Evolutionary conservation across 176 grass and related monocot species (phyloP).

Genomic region (Zizania latifolia): DNA sequence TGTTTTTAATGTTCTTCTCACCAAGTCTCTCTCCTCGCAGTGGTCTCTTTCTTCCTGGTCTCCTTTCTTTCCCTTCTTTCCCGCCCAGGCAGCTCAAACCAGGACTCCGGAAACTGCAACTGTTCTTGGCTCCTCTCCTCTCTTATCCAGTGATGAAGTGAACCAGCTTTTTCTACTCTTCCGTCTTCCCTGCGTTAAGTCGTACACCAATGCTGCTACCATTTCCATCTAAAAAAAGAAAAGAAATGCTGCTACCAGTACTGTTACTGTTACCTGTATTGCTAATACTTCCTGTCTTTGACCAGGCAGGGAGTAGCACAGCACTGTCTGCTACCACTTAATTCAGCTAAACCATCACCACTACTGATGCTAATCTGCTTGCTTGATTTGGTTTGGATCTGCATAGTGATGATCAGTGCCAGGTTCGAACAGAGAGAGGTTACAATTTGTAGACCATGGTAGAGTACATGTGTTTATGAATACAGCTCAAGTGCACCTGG

Average conservation of each 20-base stretch:
- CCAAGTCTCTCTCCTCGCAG: neutral
- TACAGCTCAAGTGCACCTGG: neutral
- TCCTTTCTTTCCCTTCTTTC: slow-evolving; percentile 26
- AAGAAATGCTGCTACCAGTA: neutral
- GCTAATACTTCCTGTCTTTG: slow-evolving; percentile 11
- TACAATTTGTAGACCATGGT: neutral
- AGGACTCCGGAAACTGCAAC: neutral
- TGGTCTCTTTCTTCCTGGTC: neutral
- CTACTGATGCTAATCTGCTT: neutral
- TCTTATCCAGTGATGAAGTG: neutral
- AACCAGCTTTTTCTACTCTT: no score
- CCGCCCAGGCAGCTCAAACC: slow-evolving; percentile 45
- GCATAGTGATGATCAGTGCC: neutral
- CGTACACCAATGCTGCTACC: neutral
- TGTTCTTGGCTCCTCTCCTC: neutral
- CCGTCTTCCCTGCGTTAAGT: neutral
- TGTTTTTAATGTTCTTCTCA: neutral
- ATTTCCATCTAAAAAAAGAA: neutral
- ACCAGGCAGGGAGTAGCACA: slow-evolving; percentile 9
- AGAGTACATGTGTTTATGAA: neutral
- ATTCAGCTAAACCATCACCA: neutral
- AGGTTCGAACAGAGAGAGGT: no score
- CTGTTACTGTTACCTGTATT: neutral
- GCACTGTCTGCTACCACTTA: neutral
- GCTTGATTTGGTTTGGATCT: neutral